Conservation (phyloP, 2,329 filamentous ascomycete genomes). For the Paecilomyces fulvus region DNA sequence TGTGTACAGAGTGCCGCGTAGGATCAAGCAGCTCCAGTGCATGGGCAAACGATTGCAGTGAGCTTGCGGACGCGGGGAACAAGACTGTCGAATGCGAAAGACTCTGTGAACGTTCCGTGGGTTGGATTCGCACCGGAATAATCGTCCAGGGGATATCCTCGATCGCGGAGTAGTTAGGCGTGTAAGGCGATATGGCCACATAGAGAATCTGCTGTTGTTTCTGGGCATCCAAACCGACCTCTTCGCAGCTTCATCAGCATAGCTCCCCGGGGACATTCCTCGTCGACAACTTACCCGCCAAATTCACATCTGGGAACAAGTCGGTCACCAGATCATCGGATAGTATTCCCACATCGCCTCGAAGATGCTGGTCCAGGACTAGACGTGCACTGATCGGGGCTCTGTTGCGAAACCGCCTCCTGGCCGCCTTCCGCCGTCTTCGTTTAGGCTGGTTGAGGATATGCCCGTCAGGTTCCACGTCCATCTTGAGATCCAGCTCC, state of each 20-base stretch:
- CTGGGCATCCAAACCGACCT: conserved; percentile 9
- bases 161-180: conserved; percentile 32
- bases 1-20: conserved; percentile 63
- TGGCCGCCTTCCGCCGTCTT: conserved; percentile 39
- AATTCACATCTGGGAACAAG: conserved; percentile 56
- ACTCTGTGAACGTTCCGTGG: conserved; percentile 40
- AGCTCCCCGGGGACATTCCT: not conserved
- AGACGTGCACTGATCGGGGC: conserved; percentile 70
- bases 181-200: conserved; percentile 40
- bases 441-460: conserved; percentile 41
- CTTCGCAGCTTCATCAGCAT: conserved; percentile 4
- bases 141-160: conserved; percentile 73
- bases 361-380: conserved; percentile 75
- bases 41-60: conserved; percentile 72
- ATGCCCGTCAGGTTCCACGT: conserved; percentile 31
- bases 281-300: conserved; percentile 39
- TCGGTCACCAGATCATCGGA: conserved; percentile 80
- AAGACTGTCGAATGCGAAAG: conserved; percentile 71
- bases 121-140: conserved; percentile 58
- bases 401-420: conserved; percentile 49
- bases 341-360: conserved; percentile 74
- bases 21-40: conserved; percentile 64
- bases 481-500: conserved; percentile 26
- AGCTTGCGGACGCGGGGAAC: conserved; percentile 61
- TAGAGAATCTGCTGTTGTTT: conserved; percentile 29